Base-by-base conservation (phyloP, 2,329 filamentous ascomycete species). In the Neonectria ditissima region DNA sequence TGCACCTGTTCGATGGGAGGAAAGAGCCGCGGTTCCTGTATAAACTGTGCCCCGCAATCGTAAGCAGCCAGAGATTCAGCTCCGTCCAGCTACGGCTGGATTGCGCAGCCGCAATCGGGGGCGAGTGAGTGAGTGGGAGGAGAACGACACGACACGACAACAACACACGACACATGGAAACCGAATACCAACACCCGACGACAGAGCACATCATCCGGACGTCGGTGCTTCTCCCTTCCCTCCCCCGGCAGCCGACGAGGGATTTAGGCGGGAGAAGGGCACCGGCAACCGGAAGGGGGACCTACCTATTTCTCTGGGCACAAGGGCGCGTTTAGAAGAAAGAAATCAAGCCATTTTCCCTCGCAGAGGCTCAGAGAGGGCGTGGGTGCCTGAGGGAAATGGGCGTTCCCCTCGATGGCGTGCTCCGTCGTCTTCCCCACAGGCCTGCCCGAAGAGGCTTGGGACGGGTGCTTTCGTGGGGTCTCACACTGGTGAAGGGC, bases 331-430 rank as follows among this genome's bases (percentile, higher is more conserved):
- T n/a, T n/a, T n/a, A n/a, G n/a, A n/a, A n/a, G 20, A 16, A 13
- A 28, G 20, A 22, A n/a, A 62, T 65, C 58, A 65, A 65, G 58
- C 63, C 63, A 65, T 65, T 59, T 55, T 55, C 47, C 14, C 50
- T 24, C 9, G 16, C 8, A 51, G 9, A 51, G 34, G 22, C 47
- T 51, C n/a, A 20, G 13, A 30, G 26, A 32, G 43, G 37, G 54
- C 54, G 47, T 54, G 59, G 37, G 51, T n/a, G n/a, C n/a, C n/a
- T n/a, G n/a, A n/a, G n/a, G n/a, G 52, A 43, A 41, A 5, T 5
- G 47, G 53, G 44, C 52, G 56, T 61, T n/a, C n/a, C 37, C 48
- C 28, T 50, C 64, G 61, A 66, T 66, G 61, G 64, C 64, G 64
- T 66, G 64, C 64, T 66, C 52, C 4, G 54, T n/a, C 18, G 26